Evolutionary conservation across 441 rosid genomes (phyloP).

Genomic region (Pelargonium citronellum): DNA sequence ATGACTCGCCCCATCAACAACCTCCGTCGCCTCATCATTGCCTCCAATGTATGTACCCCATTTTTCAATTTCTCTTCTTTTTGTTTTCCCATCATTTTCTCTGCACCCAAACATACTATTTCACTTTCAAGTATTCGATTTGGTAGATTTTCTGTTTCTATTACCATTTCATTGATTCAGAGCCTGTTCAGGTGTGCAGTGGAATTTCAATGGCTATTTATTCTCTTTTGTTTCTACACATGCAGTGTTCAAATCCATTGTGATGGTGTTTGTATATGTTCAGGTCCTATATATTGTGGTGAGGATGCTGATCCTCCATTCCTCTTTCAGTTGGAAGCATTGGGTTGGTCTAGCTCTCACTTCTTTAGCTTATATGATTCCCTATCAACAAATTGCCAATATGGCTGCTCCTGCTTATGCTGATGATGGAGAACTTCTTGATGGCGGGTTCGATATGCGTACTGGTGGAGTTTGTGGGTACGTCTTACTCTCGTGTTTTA

Average conservation of each 20-base stretch:
- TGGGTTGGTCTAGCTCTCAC: slow-evolving; percentile 64
- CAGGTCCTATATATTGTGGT: slow-evolving; percentile 60
- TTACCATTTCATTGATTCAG: too few relatives aligned
- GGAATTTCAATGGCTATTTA: too few relatives aligned
- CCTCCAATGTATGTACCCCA: slow-evolving; percentile 49
- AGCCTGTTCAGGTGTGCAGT: too few relatives aligned
- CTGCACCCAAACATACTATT: too few relatives aligned
- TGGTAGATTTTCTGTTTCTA: too few relatives aligned
- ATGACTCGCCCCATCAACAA: slow-evolving; percentile 79
- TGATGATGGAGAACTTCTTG: slow-evolving; percentile 73
- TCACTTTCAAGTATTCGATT: too few relatives aligned
- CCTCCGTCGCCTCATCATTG: slow-evolving; percentile 56
- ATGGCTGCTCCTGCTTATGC: slow-evolving; percentile 72
- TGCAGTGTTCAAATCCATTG: too few relatives aligned
- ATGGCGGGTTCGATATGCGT: slow-evolving; percentile 83
- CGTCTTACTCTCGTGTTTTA: slow-evolving; percentile 16
- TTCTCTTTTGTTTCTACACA: too few relatives aligned
- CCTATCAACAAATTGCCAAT: slow-evolving; percentile 63
- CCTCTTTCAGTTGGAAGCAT: slow-evolving; percentile 72
- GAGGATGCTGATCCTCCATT: slow-evolving; percentile 56
- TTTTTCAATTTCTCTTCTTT: too few relatives aligned
- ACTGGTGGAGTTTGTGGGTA: slow-evolving; percentile 90
- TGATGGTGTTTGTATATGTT: slow-evolving; percentile 7
- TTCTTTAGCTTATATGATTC: slow-evolving; percentile 57
- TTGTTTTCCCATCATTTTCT: too few relatives aligned